Base-by-base conservation (phyloP, 768 basidiomycete genomes). In the Suillus variegatus region DNA sequence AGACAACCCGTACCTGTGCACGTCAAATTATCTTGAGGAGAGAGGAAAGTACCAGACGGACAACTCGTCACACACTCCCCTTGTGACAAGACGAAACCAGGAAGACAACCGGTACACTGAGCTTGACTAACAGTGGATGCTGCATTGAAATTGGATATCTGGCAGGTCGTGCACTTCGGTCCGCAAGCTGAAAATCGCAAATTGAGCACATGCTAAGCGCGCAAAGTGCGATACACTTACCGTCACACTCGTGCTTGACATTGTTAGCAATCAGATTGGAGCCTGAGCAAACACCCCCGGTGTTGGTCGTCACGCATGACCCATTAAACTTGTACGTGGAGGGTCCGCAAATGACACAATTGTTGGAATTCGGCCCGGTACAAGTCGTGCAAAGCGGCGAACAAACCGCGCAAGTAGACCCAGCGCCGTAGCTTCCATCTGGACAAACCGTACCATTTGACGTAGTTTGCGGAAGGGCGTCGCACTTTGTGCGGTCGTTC, bases 201-300 rank as follows among this genome's bases (percentile, higher is more conserved):
- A 66, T 62, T 64, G 49, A 64, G 47, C 44, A 22, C 40, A 66
- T 36, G 28, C 62, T 63, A n/a, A 18, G 20, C 60, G 25, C 20
- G 63, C 49, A 57, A 49, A 44, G 36, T 7, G 63, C 55, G 60
- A 43, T 35, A 61, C 46, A 82, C 90, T 76, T 71, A 94, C 93
- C 85, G 71, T 95, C 92, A 72, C 94, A 96, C 70, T 88, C 86
- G n/a, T 84, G 79, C 78, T 94, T 95, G 73, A 84, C 83, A 69
- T 93, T 93, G 69, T 97, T 91, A 25, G 87, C 93, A 43, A 95
- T 85, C 67, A 92, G 79, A 55, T 81, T 85, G 12, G 91, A 83
- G 8, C 87, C 88, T 54, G 84, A 79, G 77, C 95, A 97, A 10
- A 92, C 85, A 4, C 95, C 95, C 66, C 85, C 82, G 18, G 76